A percentile compares a stretch with the other conserved stretches of the same genome.
Evolutionary conservation across 441 rosid species (phyloP).

Genomic region (Euphorbia celastroides): DNA sequence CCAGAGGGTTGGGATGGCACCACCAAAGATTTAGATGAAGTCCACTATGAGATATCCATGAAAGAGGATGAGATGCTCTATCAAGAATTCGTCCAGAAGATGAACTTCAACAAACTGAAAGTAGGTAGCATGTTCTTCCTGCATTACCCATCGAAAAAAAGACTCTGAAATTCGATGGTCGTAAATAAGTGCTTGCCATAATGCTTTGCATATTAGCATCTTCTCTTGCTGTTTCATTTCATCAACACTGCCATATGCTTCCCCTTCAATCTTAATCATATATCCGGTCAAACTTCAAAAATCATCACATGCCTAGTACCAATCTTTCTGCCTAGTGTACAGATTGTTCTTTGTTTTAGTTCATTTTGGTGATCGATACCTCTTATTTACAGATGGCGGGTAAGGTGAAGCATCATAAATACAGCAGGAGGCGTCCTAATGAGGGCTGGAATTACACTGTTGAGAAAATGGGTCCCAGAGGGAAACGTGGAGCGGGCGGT

Average conservation of each 20-base stretch:
- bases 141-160: not conserved
- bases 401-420: slow-evolving; percentile 71
- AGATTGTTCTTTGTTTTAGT: not conserved
- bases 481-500: slow-evolving; percentile 79
- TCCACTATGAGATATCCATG: slow-evolving; percentile 88
- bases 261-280: not conserved
- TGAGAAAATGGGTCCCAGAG: slow-evolving; percentile 67
- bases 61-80: slow-evolving; percentile 89
- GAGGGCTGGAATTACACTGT: slow-evolving; percentile 82
- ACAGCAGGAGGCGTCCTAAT: slow-evolving; percentile 63
- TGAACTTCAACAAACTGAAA: slow-evolving; percentile 87
- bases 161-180: not conserved
- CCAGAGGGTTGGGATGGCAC: slow-evolving; percentile 99
- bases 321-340: too few species aligned
- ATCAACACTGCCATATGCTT: not conserved
- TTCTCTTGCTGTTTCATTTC: not conserved
- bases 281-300: not conserved
- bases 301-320: not conserved
- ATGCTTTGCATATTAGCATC: not conserved
- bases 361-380: not conserved
- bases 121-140: slow-evolving; percentile 31
- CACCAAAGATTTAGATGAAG: slow-evolving; percentile 75
- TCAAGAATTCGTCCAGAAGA: slow-evolving; percentile 67
- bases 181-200: not conserved
- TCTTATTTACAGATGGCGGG: slow-evolving; percentile 47